Percentiles rank a stretch among this genome's conserved stretches.
Evolutionary conservation across 2,329 filamentous ascomycete genomes (phyloP).

Genomic region (Xylariales sp.): DNA sequence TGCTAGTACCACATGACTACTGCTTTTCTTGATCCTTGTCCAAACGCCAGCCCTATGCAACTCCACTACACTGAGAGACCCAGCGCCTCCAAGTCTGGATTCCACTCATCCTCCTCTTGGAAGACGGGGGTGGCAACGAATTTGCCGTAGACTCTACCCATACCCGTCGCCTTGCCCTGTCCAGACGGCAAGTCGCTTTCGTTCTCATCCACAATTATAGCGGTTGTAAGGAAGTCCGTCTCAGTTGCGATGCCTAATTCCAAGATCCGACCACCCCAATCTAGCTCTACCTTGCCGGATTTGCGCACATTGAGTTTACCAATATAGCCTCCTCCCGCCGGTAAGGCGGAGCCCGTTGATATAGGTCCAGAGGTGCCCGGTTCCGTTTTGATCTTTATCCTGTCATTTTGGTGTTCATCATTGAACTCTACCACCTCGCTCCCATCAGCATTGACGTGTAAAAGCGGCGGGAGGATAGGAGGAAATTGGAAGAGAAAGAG

Average conservation of each 20-base stretch:
- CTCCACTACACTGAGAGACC: conserved; percentile 3
- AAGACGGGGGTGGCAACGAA: conserved; percentile 57
- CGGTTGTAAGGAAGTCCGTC: conserved; percentile 51
- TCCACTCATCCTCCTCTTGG: conserved; percentile 55
- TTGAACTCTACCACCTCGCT: conserved; percentile 18
- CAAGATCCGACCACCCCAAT: conserved; percentile 56
- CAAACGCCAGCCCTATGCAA: too few species aligned
- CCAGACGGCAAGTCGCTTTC: conserved; percentile 39
- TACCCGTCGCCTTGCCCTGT: conserved; percentile 50
- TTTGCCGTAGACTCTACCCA: conserved; percentile 60
- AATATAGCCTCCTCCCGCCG: conserved; percentile 51
- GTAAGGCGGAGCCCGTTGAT: conserved; percentile 31
- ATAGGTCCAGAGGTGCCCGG: conserved; percentile 15
- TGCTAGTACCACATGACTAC: too few species aligned
- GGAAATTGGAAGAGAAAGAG: conserved; percentile 64
- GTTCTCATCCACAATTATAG: conserved; percentile 54
- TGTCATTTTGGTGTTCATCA: conserved; percentile 14
- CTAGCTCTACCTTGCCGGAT: conserved; percentile 58
- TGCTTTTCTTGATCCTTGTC: too few species aligned
- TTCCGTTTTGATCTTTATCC: conserved; percentile 21
- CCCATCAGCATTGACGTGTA: conserved; percentile 17
- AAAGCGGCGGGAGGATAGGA: conserved; percentile 54
- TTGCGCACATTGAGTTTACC: conserved; percentile 57
- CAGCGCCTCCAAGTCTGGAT: conserved; percentile 29
- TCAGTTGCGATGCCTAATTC: conserved; percentile 49